Conservation (phyloP, 2,329 filamentous ascomycete genomes). For the Talaromyces sp. region DNA sequence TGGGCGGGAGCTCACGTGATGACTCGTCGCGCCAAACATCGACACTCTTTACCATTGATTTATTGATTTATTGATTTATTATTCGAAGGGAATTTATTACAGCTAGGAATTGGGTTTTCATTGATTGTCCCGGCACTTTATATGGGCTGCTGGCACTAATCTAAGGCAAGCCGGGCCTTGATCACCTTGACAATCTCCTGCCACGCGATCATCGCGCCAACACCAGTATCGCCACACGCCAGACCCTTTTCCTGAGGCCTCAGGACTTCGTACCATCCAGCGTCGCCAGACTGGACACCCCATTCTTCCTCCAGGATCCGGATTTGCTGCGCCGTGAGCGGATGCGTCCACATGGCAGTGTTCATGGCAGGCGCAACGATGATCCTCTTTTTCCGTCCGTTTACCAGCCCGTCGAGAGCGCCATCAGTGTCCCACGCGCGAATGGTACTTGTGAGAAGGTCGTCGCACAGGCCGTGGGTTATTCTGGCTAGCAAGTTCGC, state of each 20-base stretch:
- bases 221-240: conserved; percentile 78
- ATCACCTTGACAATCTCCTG: conserved; percentile 64
- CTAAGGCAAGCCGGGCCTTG: conserved; percentile 36
- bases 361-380: conserved; percentile 83
- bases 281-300: conserved; percentile 44
- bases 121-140: not conserved
- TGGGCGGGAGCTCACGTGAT: not conserved
- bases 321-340: conserved; percentile 70
- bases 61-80: no score
- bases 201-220: conserved; percentile 81
- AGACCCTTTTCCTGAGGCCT: conserved; percentile 50
- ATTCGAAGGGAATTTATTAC: no score
- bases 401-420: conserved; percentile 42
- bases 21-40: not conserved
- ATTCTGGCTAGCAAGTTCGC: conserved; percentile 87
- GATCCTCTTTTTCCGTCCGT: conserved; percentile 54
- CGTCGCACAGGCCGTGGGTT: conserved; percentile 69
- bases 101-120: not conserved
- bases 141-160: not conserved
- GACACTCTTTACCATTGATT: no score
- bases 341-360: conserved; percentile 83
- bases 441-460: conserved; percentile 66
- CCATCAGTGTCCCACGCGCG: conserved; percentile 83
- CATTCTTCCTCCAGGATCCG: conserved; percentile 64
- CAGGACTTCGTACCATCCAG: conserved; percentile 65